Conservation (phyloP, 371 early-diverging fungal genomes). For the Mortierella sp. region DNA sequence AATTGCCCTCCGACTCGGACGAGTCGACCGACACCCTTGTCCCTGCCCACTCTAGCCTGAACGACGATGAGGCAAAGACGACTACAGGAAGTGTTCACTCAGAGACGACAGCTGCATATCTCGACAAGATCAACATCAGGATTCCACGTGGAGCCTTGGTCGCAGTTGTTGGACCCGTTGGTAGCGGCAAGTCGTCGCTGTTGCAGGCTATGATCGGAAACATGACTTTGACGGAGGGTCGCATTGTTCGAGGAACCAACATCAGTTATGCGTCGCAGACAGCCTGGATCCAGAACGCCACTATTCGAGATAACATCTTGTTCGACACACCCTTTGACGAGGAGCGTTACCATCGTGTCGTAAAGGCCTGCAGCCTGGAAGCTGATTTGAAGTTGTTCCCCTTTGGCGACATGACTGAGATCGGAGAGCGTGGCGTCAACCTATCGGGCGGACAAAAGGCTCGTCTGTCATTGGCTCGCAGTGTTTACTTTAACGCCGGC, state of each 20-base stretch:
- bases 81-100: not conserved
- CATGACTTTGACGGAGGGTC: slow-evolving; percentile 32
- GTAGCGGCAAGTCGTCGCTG: slow-evolving; percentile 70
- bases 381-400: slow-evolving; percentile 77
- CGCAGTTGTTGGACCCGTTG: slow-evolving; percentile 72
- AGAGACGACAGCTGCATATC: not conserved
- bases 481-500: slow-evolving; percentile 66
- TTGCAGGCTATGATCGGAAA: slow-evolving; percentile 71
- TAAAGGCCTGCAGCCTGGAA: slow-evolving; percentile 66
- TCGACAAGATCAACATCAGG: slow-evolving; percentile 48
- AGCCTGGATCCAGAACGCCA: slow-evolving; percentile 69
- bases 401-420: slow-evolving; percentile 88
- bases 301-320: slow-evolving; percentile 69
- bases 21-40: slow-evolving; percentile 23
- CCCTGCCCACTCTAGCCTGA: not conserved
- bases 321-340: slow-evolving; percentile 66
- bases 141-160: slow-evolving; percentile 64
- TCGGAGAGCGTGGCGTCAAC: slow-evolving; percentile 92
- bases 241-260: slow-evolving; percentile 31
- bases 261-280: slow-evolving; percentile 60
- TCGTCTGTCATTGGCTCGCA: slow-evolving; percentile 63
- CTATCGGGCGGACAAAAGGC: slow-evolving; percentile 93
- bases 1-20: slow-evolving; percentile 3
- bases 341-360: slow-evolving; percentile 63
- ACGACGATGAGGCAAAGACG: not conserved